Conservation (phyloP, 768 basidiomycete genomes). For the Pluteus cervinus region DNA sequence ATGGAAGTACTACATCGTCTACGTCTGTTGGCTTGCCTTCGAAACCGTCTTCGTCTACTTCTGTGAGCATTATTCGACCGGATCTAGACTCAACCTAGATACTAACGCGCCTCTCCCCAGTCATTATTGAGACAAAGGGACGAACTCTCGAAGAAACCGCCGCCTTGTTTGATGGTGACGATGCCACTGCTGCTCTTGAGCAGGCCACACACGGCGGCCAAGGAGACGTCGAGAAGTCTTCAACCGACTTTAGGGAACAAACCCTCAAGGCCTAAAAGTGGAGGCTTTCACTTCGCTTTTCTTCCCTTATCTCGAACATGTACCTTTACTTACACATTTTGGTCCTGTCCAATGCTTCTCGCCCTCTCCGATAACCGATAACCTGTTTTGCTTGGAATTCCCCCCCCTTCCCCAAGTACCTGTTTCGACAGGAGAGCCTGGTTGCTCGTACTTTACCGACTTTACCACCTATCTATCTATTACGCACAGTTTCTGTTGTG, state of each 20-base stretch:
- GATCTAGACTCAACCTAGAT: conserved; percentile 4
- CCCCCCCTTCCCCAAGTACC: too few relatives aligned
- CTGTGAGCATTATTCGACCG: conserved; percentile 25
- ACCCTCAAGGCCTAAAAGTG: conserved; percentile 14
- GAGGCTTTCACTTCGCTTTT: conserved; percentile 7
- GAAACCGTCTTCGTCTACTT: conserved; percentile 62
- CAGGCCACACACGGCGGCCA: conserved; percentile 20
- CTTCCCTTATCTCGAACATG: conserved; percentile 1
- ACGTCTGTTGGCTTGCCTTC: conserved; percentile 63
- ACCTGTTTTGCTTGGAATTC: too few relatives aligned
- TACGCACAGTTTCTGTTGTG: too few relatives aligned
- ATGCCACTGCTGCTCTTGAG: conserved; percentile 24
- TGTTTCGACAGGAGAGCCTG: too few relatives aligned
- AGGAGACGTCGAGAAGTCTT: conserved; percentile 27
- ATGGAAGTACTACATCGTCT: conserved; percentile 82
- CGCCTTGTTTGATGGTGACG: conserved; percentile 69
- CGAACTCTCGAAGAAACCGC: conserved; percentile 80
- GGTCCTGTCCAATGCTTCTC: too few relatives aligned
- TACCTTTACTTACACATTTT: too few relatives aligned
- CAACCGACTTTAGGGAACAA: conserved; percentile 25
- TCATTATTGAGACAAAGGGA: conserved; percentile 66
- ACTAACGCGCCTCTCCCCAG: conserved; percentile 11
- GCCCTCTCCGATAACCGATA: too few relatives aligned
- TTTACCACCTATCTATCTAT: too few relatives aligned
- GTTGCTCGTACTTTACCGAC: too few relatives aligned